phyloP scores from a whole-genome alignment of 441 rosid species.

The Pelargonium myrrhifolium region DNA sequence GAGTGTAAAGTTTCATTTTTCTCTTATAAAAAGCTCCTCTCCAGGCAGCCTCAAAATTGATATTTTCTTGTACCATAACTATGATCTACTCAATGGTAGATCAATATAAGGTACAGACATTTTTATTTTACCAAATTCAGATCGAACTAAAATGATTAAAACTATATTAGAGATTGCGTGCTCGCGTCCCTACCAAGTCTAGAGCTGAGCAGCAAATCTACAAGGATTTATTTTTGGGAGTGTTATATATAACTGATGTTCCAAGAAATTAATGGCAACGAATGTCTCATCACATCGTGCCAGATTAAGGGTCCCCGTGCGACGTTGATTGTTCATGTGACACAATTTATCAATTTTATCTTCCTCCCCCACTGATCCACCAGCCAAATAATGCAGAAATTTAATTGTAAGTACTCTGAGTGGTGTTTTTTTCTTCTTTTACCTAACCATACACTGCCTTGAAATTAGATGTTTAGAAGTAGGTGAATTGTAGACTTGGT shows the following conservation, averaged over 20 bases:
- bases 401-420: too few species aligned
- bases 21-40: too few species aligned
- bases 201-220: not conserved
- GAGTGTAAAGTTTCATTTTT: too few species aligned
- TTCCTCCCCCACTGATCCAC: not conserved
- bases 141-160: not conserved
- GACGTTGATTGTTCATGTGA: not conserved
- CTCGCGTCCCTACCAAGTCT: not conserved
- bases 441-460: not conserved
- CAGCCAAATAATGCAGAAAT: not conserved
- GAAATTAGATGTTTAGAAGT: too few species aligned
- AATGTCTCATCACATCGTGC: conserved; percentile 3
- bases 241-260: not conserved
- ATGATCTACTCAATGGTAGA: not conserved
- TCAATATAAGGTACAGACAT: not conserved
- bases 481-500: too few species aligned
- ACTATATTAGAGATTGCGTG: not conserved
- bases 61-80: too few species aligned
- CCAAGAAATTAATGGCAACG: not conserved
- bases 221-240: not conserved
- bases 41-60: too few species aligned
- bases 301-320: not conserved
- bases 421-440: too few species aligned
- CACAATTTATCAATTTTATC: not conserved
- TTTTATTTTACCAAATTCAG: not conserved